Evolutionary conservation across 2,329 filamentous ascomycete genomes (phyloP).

Genomic region (Claviceps paspali): DNA sequence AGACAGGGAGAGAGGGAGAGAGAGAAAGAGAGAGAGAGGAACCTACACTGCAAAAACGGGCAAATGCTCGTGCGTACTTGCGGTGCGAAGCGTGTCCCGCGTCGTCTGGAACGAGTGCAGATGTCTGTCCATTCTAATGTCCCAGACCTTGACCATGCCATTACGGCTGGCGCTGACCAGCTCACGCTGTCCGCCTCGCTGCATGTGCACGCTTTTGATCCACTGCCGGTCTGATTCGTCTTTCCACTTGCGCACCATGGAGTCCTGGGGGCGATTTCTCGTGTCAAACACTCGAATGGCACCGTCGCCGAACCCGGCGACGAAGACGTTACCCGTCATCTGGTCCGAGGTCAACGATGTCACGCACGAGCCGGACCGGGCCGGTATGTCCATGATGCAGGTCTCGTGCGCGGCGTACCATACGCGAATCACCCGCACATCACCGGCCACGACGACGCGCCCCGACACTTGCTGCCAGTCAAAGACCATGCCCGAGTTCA

Average conservation of each 20-base stretch:
- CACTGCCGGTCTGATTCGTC: slow-evolving; percentile 74
- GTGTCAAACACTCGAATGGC: slow-evolving; percentile 91
- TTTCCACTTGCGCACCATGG: slow-evolving; percentile 95
- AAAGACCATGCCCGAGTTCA: slow-evolving; percentile 90
- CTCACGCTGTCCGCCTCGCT: slow-evolving; percentile 84
- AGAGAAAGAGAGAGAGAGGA: too few relatives aligned
- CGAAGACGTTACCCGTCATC: slow-evolving; percentile 91
- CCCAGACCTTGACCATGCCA: slow-evolving; percentile 90
- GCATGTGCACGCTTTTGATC: slow-evolving; percentile 94
- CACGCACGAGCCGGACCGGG: slow-evolving; percentile 86
- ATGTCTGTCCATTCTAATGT: slow-evolving; percentile 73
- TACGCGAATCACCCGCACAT: slow-evolving; percentile 86
- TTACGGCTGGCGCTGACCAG: slow-evolving; percentile 81
- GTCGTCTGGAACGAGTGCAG: slow-evolving; percentile 62
- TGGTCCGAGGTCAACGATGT: slow-evolving; percentile 94
- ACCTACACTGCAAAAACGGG: slow-evolving; percentile 86
- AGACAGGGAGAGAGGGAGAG: too few relatives aligned
- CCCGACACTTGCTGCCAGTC: slow-evolving; percentile 99
- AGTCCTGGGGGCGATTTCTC: slow-evolving; percentile 64
- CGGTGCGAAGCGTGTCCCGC: slow-evolving; percentile 62
- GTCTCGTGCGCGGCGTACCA: slow-evolving; percentile 94
- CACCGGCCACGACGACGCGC: slow-evolving; percentile 84
- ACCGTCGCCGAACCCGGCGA: slow-evolving; percentile 91
- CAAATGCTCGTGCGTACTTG: slow-evolving; percentile 89
- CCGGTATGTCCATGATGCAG: slow-evolving; percentile 85